Evolutionary conservation across 345 rosid species (phyloP).

Genomic region (Linum usitatissimum): DNA sequence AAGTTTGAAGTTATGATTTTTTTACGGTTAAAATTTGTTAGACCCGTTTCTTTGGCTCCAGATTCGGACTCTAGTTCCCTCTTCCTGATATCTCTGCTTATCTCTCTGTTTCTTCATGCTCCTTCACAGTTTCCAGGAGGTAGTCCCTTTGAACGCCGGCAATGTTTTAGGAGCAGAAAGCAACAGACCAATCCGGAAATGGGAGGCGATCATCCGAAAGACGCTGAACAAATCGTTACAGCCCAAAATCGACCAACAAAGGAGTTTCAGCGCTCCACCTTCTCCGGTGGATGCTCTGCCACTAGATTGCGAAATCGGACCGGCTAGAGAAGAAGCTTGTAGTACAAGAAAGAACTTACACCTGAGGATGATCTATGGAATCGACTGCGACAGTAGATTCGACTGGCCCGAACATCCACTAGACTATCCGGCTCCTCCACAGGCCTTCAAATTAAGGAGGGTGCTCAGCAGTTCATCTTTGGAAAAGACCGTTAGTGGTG

Average conservation of each 20-base stretch:
- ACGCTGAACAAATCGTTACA: conserved; percentile 61
- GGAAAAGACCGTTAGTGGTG: conserved; percentile 30
- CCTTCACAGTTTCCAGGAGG: conserved; percentile 79
- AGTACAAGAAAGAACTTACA: conserved; percentile 25
- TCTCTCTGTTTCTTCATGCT: background rate
- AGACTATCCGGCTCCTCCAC: conserved; percentile 48
- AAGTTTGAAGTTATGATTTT: too few relatives aligned
- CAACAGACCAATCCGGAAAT: conserved; percentile 63
- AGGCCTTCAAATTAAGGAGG: conserved; percentile 47
- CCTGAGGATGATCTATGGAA: conserved; percentile 36
- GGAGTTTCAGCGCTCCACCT: conserved; percentile 78
- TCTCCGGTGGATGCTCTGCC: conserved; percentile 54
- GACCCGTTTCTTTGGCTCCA: too few relatives aligned
- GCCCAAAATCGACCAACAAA: conserved; percentile 38
- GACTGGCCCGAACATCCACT: conserved; percentile 89
- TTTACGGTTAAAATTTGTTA: too few relatives aligned
- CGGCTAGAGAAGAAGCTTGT: conserved; percentile 13
- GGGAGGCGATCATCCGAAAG: conserved; percentile 87
- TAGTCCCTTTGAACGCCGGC: conserved; percentile 91
- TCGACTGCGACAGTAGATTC: conserved; percentile 25
- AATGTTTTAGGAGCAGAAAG: conserved; percentile 96
- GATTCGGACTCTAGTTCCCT: too few relatives aligned
- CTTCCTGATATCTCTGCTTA: background rate
- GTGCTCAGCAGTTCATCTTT: conserved; percentile 53
- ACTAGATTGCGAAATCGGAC: conserved; percentile 31